Base-by-base conservation (phyloP, 345 rosid genomes). In the Cardamine resedifolia region DNA sequence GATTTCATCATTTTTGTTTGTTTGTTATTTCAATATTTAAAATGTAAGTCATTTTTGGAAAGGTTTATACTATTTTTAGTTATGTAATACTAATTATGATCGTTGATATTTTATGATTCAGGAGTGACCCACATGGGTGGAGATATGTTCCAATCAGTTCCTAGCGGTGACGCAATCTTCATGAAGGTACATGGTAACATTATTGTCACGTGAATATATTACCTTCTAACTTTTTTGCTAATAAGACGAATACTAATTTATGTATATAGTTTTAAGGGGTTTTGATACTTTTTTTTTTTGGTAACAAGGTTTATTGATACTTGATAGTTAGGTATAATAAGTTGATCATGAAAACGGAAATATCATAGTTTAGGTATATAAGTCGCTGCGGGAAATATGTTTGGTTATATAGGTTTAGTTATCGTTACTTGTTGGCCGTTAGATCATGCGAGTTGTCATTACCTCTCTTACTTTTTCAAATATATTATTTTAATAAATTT, bases 101-200 rank as follows among this genome's bases (percentile, higher is more conserved):
- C 14, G 44, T 24, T 66, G 47, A 10, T 50, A 16, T 43, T 53
- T 26, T 70, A 10, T 49, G 31, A 20, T 15, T 50, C 41, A 88
- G 95, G 89, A 3, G 88, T 88, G 71, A 83, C 57, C 6, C 90
- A 86, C 59, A 69, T 86, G 62, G 91, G 91, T 10, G 95, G 91
- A 12, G 81, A 88, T 72, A 88, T 88, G 95, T 85, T 88, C 58
- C 69, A 80, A 47, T 85, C 87, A 27, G 74, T 93, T 59, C 96
- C 97, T 12, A 31, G 30, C 0, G 90, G 71, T 58, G 98, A 86
- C 75, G 84, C 90, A 16, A 81, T 87, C 48, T 90, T 93, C 81
- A 88, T 90, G 95, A 92, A 85, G 87, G 98, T 90, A 33, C 15
- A 66, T 33, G 23, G 18, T 58, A 2, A 4, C 66, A 23, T 56